A percentile compares a stretch with the other conserved stretches of the same genome.
phyloP scores from a whole-genome alignment of 176 grass and related monocot genomes.

The Hyparrhenia diplandra region DNA sequence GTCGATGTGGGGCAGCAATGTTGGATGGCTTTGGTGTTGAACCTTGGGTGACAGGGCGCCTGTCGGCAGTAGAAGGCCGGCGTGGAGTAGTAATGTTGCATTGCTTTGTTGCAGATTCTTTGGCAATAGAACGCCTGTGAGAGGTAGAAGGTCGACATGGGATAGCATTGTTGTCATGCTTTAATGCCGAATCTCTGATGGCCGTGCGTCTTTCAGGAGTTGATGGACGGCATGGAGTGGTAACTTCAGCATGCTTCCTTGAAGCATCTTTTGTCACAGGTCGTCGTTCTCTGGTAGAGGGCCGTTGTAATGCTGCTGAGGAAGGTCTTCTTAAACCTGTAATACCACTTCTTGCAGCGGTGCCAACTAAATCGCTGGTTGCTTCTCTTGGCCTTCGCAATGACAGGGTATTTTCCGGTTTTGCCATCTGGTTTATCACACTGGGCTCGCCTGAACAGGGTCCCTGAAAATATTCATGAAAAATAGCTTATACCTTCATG shows the following conservation, averaged over 20 bases:
- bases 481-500: constrained; percentile 18
- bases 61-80: constrained; percentile 12
- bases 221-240: constrained; percentile 28
- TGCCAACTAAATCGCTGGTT: constrained; percentile 14
- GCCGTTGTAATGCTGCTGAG: constrained; percentile 33
- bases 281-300: constrained; percentile 20
- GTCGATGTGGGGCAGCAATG: constrained; percentile 21
- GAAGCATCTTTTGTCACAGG: constrained; percentile 34
- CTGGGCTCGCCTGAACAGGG: not conserved
- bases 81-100: constrained; percentile 14
- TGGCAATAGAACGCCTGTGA: constrained; percentile 22
- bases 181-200: constrained; percentile 30
- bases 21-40: not conserved
- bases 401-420: constrained; percentile 36
- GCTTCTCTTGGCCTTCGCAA: constrained; percentile 38
- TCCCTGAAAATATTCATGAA: constrained; percentile 52
- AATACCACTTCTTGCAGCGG: constrained; percentile 29
- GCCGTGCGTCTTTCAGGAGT: constrained; percentile 28
- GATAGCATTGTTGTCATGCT: constrained; percentile 27
- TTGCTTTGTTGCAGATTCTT: constrained; percentile 12
- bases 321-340: constrained; percentile 34
- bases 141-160: constrained; percentile 33
- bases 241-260: constrained; percentile 12
- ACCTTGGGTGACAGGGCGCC: not conserved
- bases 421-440: constrained; percentile 37